Conservation (phyloP, 2,329 filamentous ascomycete genomes). For the Talaromyces sp. region DNA sequence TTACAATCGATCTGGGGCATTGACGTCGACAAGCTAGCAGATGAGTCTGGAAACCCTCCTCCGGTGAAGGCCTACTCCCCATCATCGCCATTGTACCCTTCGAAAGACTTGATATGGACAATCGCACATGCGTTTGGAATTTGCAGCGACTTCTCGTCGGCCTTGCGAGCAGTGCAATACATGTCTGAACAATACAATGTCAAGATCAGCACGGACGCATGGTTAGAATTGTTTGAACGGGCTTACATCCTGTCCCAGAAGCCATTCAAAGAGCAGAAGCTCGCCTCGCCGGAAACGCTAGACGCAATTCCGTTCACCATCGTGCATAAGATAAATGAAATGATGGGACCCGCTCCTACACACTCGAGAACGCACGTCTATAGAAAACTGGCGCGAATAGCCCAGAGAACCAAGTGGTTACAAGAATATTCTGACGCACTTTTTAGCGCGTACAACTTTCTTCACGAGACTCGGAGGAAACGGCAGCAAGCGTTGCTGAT, state of each 20-base stretch:
- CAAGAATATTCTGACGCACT: constrained; percentile 22
- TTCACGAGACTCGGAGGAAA: constrained; percentile 23
- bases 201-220: constrained; percentile 52
- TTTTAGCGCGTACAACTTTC: constrained; percentile 23
- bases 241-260: constrained; percentile 53
- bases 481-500: constrained; percentile 20
- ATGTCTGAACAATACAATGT: constrained; percentile 58
- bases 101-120: constrained; percentile 53
- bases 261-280: constrained; percentile 27
- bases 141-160: constrained; percentile 58
- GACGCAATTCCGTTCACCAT: constrained; percentile 37
- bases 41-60: constrained; percentile 24
- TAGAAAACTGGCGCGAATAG: constrained; percentile 25
- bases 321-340: constrained; percentile 52
- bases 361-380: constrained; percentile 55
- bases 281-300: constrained; percentile 15
- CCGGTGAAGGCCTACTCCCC: constrained; percentile 36
- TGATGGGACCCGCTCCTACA: constrained; percentile 59
- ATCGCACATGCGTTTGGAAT: constrained; percentile 65
- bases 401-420: constrained; percentile 17
- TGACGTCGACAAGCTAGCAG: constrained; percentile 39
- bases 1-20: constrained; percentile 52
- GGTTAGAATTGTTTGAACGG: constrained; percentile 65
- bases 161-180: constrained; percentile 56
- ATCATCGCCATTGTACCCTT: constrained; percentile 55